Base-by-base conservation (phyloP, 1,284 basidiomycete genomes). In the Taiwanofungus camphoratus region DNA sequence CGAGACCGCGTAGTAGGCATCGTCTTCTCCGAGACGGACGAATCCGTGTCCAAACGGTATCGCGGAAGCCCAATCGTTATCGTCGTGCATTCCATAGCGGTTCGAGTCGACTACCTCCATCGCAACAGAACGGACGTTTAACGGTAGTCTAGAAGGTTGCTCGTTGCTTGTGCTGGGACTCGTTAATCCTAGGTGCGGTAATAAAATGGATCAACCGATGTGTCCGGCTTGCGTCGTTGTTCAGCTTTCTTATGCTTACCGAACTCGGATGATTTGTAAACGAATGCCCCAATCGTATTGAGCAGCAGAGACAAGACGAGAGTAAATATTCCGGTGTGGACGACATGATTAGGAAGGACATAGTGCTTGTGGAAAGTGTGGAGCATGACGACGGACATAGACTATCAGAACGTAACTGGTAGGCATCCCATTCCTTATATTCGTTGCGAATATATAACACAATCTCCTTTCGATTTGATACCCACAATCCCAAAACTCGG, bases 1-100 rank as follows among this genome's bases (percentile, higher is more conserved):
- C n/a, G 36, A 38, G 9, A 38, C 36, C 13, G 36, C 36, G 21
- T 38, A 38, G 20, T 22, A 38, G 12, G 33, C 33, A 16, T 20
- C 15, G 23, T 2, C 20, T 11, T 16, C 13, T 9, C 23, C 36
- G n/a, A 38, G 36, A 13, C 19, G 23, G 36, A 38, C 36, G 21
- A 38, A 38, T 13, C 36, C 36, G 21, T 38, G 36, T n/a, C 32
- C 32, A 16, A 22, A 11, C 15, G 36, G 36, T 8, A 38, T 38
- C 12, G 22, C 23, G 13, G 36, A 22, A 9, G 20, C 23, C 36
- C 36, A 38, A 20, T 38, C 36, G 19, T 38, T 27, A 20, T 38
- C 36, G 36, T 38, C 23, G 9, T 38, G 8, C 13, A 38, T 19
- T 6, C 36, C 36, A 27, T 38, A 38, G 11, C 36, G 36, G n/a